These are phyloP conservation scores for Monascus purpureus DNA, from an alignment of 495 filamentous ascomycete species.

Conservation along the genomic window DNA sequence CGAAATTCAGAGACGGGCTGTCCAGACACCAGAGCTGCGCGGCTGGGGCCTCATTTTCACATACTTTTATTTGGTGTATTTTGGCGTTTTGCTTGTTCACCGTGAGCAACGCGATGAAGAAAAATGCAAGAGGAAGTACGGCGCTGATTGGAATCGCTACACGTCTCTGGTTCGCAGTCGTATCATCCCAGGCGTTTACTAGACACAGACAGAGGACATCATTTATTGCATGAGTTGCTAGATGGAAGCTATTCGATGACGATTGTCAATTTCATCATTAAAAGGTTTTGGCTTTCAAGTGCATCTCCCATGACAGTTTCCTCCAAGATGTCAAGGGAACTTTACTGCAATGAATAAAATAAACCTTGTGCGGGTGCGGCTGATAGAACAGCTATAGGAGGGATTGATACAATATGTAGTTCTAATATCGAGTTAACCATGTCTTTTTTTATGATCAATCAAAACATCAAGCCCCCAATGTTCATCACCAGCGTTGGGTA, in stretches of 20 bases:
- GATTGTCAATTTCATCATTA: no score
- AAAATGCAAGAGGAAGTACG: slow-evolving; percentile 88
- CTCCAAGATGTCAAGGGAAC: no score
- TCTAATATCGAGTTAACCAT: no score
- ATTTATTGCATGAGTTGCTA: no score
- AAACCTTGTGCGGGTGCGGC: no score
- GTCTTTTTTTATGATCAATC: slow-evolving; percentile 19
- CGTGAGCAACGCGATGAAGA: slow-evolving; percentile 85
- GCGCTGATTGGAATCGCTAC: slow-evolving; percentile 86
- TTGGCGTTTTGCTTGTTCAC: slow-evolving; percentile 77
- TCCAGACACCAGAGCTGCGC: slow-evolving; percentile 51
- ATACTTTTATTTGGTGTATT: slow-evolving; percentile 93
- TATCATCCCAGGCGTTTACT: slow-evolving; percentile 90
- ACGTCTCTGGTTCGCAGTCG: slow-evolving; percentile 67
- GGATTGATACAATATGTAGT: no score
- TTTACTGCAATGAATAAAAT: no score
- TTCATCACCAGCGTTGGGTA: slow-evolving; percentile 26
- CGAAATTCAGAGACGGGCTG: slow-evolving; percentile 41
- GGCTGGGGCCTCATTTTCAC: slow-evolving; percentile 81
- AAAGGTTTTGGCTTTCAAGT: no score
- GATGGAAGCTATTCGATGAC: no score
- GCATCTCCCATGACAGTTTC: no score
- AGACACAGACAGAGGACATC: no score
- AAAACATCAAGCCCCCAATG: slow-evolving; percentile 25
- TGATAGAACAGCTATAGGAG: no score